Conservation (phyloP, 23 red algal genomes). For the Agarophyton chilense region DNA sequence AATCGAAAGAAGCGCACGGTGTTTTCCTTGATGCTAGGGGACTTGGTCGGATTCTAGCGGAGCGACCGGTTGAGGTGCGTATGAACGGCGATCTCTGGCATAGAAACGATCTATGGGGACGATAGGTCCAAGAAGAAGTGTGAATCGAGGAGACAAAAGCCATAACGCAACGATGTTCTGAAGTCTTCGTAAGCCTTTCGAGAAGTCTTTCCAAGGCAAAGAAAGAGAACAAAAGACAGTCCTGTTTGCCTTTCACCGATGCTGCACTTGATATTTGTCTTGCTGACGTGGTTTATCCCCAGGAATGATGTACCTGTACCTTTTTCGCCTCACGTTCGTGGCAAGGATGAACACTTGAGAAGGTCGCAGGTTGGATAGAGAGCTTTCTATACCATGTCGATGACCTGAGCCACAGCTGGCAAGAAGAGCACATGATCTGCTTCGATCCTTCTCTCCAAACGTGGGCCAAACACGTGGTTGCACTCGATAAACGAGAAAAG, state of each 20-base stretch:
- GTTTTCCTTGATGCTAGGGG: not conserved
- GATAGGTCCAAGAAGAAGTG: not conserved
- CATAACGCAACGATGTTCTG: not conserved
- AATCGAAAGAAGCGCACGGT: conserved; percentile 79
- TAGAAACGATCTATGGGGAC: not conserved
- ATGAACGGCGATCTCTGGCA: conserved; percentile 3
- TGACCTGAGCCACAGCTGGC: too few relatives aligned
- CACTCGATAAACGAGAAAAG: not conserved
- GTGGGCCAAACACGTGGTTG: not conserved
- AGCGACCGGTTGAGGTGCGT: not conserved
- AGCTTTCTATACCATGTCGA: too few relatives aligned
- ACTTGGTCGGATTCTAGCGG: not conserved
- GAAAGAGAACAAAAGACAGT: not conserved
- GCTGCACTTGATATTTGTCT: too few relatives aligned
- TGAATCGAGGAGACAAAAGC: not conserved
- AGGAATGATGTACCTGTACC: too few relatives aligned
- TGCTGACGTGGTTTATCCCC: too few relatives aligned
- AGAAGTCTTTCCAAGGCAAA: not conserved
- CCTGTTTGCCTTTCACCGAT: not conserved
- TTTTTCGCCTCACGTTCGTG: too few relatives aligned
- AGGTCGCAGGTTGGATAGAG: too few relatives aligned
- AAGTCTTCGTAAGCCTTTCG: not conserved
- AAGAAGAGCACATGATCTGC: not conserved
- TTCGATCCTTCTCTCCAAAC: not conserved
- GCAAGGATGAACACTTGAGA: too few relatives aligned